These are phyloP conservation scores for Alternaria solani DNA, from an alignment of 2,329 filamentous ascomycete genomes.

Conservation along the genomic window DNA sequence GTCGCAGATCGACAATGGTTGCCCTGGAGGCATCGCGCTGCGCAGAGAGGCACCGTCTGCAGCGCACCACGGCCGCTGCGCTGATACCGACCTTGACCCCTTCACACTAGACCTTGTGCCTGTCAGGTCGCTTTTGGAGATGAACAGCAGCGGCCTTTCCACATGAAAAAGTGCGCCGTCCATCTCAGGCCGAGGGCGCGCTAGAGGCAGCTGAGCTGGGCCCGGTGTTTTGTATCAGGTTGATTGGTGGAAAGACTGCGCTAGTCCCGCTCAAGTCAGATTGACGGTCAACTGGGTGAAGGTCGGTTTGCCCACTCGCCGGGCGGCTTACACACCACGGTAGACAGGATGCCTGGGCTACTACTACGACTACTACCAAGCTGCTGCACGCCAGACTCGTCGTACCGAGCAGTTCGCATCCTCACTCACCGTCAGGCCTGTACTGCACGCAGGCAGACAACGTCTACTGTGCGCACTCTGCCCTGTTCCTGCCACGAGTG, in stretches of 20 bases:
- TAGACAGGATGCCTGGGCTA: neutral
- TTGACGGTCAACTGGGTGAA: slow-evolving; percentile 16
- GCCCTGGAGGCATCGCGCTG: neutral
- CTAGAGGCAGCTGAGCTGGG: slow-evolving; percentile 16
- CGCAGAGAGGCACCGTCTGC: neutral
- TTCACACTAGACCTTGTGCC: slow-evolving; percentile 12
- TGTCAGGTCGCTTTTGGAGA: slow-evolving; percentile 26
- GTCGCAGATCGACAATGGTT: slow-evolving; percentile 41
- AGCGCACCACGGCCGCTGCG: neutral
- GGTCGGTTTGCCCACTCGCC: slow-evolving; percentile 6
- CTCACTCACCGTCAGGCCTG: no score
- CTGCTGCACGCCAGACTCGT: neutral
- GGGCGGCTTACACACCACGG: neutral
- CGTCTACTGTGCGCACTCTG: neutral
- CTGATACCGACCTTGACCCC: slow-evolving; percentile 6
- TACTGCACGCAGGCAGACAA: no score
- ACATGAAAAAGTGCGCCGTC: slow-evolving; percentile 19
- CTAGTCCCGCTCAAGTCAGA: slow-evolving; percentile 19
- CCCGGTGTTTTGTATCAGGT: neutral
- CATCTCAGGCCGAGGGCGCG: slow-evolving; percentile 13
- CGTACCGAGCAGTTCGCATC: neutral
- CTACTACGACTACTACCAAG: neutral
- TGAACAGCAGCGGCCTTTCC: slow-evolving; percentile 21
- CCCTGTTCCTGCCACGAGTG: neutral
- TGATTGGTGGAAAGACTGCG: slow-evolving; percentile 6